These are phyloP conservation scores for Hyaloscypha hepaticicola DNA, from an alignment of 495 filamentous ascomycete genomes.

Conservation along the genomic window DNA sequence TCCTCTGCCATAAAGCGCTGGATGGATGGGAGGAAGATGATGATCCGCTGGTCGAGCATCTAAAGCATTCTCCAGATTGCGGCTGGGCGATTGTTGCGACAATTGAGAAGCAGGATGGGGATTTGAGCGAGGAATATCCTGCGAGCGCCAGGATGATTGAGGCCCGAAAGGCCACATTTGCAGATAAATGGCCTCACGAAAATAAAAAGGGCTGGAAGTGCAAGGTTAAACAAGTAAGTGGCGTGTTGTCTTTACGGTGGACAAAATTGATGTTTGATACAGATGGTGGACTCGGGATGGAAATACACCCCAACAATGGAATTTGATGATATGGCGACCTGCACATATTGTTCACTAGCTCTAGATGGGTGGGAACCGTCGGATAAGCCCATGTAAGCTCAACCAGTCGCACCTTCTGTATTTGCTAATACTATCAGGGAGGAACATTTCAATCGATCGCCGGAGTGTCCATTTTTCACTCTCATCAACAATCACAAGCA, in stretches of 20 bases:
- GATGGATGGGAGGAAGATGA: conserved; percentile 90
- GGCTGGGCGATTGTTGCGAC: conserved; percentile 83
- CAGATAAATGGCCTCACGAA: conserved; percentile 80
- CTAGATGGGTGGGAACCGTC: conserved; percentile 91
- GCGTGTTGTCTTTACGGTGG: background rate
- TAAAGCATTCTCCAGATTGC: conserved; percentile 76
- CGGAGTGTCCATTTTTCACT: conserved; percentile 80
- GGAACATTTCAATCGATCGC: conserved; percentile 78
- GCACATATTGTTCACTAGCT: conserved; percentile 80
- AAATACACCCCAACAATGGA: conserved; percentile 83
- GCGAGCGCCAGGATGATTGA: conserved; percentile 63
- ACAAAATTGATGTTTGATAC: conserved; percentile 28
- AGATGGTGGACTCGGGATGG: conserved; percentile 94
- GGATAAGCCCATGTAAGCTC: conserved; percentile 77
- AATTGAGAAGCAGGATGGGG: conserved; percentile 64
- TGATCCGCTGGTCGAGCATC: conserved; percentile 76
- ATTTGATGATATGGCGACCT: conserved; percentile 79
- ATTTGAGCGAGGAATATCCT: conserved; percentile 69
- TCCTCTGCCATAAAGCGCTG: conserved; percentile 73
- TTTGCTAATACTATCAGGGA: conserved; percentile 54
- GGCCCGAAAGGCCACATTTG: conserved; percentile 80
- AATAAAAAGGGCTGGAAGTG: conserved; percentile 83
- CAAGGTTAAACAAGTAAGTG: conserved; percentile 76
- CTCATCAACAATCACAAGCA: conserved; percentile 42
- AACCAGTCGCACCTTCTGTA: conserved; percentile 21